Evolutionary conservation across 139 green algal species (phyloP), one percentile per base, ranked within the genome.

Genomic region (Tetradesmus lagerheimii): DNA sequence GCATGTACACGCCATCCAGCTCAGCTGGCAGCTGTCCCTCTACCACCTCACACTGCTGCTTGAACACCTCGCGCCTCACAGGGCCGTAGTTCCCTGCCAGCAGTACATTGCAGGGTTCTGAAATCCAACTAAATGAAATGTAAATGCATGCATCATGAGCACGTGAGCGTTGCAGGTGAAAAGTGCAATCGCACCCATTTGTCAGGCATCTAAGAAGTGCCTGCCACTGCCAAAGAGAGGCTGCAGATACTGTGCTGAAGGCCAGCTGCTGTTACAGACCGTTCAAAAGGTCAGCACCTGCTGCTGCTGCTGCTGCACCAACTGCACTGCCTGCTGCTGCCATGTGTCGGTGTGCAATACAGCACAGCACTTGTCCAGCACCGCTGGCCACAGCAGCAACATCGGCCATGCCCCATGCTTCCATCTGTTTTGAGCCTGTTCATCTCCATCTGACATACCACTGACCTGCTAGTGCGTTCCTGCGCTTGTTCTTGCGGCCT

Each of bases 1-100:
- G 89, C 18, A 93, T 64, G 64, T 86, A 95, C 77, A 80, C 50
- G 20, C 92, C 91, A 11, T 92, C 80, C 1, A 94, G 88, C 71
- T 89, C 85, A 1, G 41, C 38, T 15, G 85, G 85, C 34, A 89
- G 71, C 23, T 62, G 43, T 6, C 85, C 85, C 15, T 53, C 14
- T 1, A 83, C 74, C 29, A 89, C 85, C 50, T 88, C 83, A 50
- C 83, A 88, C 14, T 80, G 11, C 27, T n/a, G 11, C 29, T 41
- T 31, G 27, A 67, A 80, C 38, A 88, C 62, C 83, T 88, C 83
- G 18, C 3, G 23, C 38, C 45, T 78, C 15, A 87, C 20, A 23
- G 82, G 82, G 27, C 57, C 83, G 35, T 78, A 88, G 57, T 43
- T 75, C 18, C 80, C 29, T 39, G 29, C 41, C 37, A 64, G 39